phyloP scores from a whole-genome alignment of 2,329 filamentous ascomycete species.

The Neonectria punicea region DNA sequence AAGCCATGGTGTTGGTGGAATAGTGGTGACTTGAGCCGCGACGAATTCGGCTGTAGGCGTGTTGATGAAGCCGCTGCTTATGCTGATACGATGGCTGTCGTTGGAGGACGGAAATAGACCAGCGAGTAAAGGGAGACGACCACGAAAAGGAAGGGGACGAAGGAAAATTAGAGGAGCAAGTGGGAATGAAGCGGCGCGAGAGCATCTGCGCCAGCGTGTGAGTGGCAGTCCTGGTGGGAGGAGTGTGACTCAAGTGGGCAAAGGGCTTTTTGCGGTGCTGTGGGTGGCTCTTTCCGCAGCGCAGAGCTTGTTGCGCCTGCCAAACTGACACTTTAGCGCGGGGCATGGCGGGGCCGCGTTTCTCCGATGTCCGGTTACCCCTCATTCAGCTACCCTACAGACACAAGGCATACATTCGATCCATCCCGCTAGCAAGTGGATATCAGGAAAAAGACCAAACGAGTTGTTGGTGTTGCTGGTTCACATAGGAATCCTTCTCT shows the following conservation, averaged over 20 bases:
- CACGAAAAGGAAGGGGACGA: slow-evolving; percentile 22
- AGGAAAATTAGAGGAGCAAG: slow-evolving; percentile 37
- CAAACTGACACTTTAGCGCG: slow-evolving; percentile 21
- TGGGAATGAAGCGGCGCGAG: slow-evolving; percentile 41
- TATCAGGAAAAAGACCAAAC: no score
- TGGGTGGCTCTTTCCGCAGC: slow-evolving; percentile 20
- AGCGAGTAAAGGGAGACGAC: slow-evolving; percentile 1
- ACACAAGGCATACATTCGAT: background rate
- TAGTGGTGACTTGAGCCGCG: slow-evolving; percentile 16
- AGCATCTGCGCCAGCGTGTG: slow-evolving; percentile 40
- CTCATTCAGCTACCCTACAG: slow-evolving; percentile 19
- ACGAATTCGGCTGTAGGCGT: background rate
- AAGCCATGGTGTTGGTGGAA: slow-evolving; percentile 36
- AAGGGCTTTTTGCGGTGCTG: slow-evolving; percentile 36
- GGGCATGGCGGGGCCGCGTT: slow-evolving; percentile 27
- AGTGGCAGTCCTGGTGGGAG: slow-evolving; percentile 22
- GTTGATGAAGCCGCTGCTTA: background rate
- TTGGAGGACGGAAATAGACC: slow-evolving; percentile 25
- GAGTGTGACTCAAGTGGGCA: slow-evolving; percentile 45
- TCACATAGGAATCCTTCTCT: background rate
- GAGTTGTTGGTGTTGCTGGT: background rate
- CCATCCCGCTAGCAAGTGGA: no score
- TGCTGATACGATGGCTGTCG: background rate
- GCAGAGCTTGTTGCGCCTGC: slow-evolving; percentile 16
- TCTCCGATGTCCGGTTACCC: slow-evolving; percentile 26